phyloP scores from a whole-genome alignment of 257 asterid species.

The Ocimum tenuiflorum region DNA sequence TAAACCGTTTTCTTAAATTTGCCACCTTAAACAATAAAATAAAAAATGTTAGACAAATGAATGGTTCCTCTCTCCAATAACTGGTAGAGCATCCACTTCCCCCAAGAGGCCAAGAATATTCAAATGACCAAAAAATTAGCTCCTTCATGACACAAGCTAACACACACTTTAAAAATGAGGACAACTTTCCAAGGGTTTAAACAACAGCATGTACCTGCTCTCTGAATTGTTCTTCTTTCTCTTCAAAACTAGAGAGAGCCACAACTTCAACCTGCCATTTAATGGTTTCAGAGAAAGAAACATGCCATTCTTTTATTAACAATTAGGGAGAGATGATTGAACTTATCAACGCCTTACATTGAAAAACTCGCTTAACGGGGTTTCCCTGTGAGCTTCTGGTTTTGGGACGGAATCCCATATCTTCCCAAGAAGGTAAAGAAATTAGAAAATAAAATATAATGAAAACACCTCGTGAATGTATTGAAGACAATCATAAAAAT shows the following conservation, averaged over 20 bases:
- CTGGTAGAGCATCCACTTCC: slow-evolving; percentile 15
- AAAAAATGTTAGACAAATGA: slow-evolving; percentile 18
- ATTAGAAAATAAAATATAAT: slow-evolving; percentile 4
- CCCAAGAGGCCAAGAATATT: slow-evolving; percentile 4
- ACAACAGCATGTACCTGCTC: slow-evolving; percentile 55
- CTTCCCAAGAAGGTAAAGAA: slow-evolving; percentile 31
- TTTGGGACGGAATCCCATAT: slow-evolving; percentile 98
- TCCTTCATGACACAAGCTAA: not conserved
- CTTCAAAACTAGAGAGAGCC: slow-evolving; percentile 81
- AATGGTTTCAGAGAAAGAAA: slow-evolving; percentile 14
- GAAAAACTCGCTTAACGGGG: slow-evolving; percentile 89
- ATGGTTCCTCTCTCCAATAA: slow-evolving; percentile 3
- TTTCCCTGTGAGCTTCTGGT: slow-evolving; percentile 85
- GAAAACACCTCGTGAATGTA: not conserved
- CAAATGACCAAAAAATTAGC: not conserved
- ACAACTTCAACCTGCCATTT: slow-evolving; percentile 64
- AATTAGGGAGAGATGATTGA: not conserved
- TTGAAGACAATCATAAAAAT: slow-evolving; percentile 3
- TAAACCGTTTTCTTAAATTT: slow-evolving; percentile 60
- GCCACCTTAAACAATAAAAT: slow-evolving; percentile 53
- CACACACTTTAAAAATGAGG: slow-evolving; percentile 5
- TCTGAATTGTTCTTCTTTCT: slow-evolving; percentile 75
- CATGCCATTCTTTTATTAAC: not conserved
- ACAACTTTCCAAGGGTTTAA: slow-evolving; percentile 12
- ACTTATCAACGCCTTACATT: slow-evolving; percentile 54